These are phyloP conservation scores for Mycena polygramma DNA, from an alignment of 768 basidiomycete genomes.

Conservation along the genomic window DNA sequence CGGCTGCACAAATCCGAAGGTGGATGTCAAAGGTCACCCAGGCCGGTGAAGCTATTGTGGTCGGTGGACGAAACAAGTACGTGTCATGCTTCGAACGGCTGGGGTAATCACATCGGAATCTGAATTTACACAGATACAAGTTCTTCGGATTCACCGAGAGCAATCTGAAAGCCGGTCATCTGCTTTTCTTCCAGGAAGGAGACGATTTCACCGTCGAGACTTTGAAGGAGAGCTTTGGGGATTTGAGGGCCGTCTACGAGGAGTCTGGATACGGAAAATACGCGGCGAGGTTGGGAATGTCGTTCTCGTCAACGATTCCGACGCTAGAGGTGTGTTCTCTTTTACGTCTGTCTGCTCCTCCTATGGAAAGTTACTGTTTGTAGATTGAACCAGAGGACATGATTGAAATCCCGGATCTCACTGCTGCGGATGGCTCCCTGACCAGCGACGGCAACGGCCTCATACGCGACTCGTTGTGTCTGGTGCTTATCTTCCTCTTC, in stretches of 20 bases:
- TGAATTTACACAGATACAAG: slow-evolving; percentile 25
- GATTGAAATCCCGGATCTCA: slow-evolving; percentile 27
- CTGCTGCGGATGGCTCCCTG: slow-evolving; percentile 35
- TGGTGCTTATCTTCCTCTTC: slow-evolving; percentile 14
- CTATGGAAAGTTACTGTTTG: not conserved
- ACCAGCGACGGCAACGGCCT: slow-evolving; percentile 42
- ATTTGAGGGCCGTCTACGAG: slow-evolving; percentile 35
- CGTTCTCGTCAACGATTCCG: slow-evolving; percentile 39
- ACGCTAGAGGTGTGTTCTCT: slow-evolving; percentile 21
- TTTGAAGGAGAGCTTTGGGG: slow-evolving; percentile 35
- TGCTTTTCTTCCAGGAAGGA: slow-evolving; percentile 39
- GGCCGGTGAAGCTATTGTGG: slow-evolving; percentile 2
- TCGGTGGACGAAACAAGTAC: slow-evolving; percentile 3
- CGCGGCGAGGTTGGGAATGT: slow-evolving; percentile 39
- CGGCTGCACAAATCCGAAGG: not conserved
- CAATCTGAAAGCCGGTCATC: slow-evolving; percentile 31
- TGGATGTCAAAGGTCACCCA: slow-evolving; percentile 24
- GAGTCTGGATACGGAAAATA: slow-evolving; percentile 41
- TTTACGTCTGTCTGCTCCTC: not conserved
- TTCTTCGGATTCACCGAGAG: slow-evolving; percentile 39
- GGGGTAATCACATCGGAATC: not conserved
- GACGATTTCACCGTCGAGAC: slow-evolving; percentile 27
- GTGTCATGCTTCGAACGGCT: not conserved
- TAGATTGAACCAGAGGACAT: slow-evolving; percentile 30
- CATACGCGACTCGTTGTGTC: slow-evolving; percentile 35